A percentile compares a stretch with the other conserved stretches of the same genome.
These are phyloP conservation scores for Aaosphaeria arxii DNA, from an alignment of 2,329 filamentous ascomycete species.

Conservation along the genomic window DNA sequence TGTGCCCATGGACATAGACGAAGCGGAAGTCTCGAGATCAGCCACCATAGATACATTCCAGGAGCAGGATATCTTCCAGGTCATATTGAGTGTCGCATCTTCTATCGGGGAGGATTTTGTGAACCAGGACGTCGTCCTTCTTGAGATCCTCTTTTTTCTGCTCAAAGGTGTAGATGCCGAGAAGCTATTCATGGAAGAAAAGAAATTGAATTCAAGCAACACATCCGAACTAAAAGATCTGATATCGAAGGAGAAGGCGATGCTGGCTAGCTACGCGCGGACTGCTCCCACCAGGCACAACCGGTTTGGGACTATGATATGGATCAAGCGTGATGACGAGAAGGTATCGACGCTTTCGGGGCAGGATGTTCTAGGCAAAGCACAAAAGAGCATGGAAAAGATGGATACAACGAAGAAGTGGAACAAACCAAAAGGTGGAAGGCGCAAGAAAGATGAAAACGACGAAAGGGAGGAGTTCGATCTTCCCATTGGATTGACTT, in stretches of 20 bases:
- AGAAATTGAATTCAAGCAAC: conserved; percentile 65
- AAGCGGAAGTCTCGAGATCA: conserved; percentile 83
- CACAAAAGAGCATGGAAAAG: conserved; percentile 72
- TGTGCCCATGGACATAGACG: conserved; percentile 78
- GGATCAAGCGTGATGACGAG: conserved; percentile 83
- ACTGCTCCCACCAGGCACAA: conserved; percentile 85
- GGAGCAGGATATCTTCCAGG: conserved; percentile 83
- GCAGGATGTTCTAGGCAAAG: conserved; percentile 76
- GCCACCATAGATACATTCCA: conserved; percentile 86
- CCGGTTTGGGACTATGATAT: conserved; percentile 95
- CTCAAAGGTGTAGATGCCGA: conserved; percentile 84
- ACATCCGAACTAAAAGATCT: conserved; percentile 70
- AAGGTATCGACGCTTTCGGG: conserved; percentile 85
- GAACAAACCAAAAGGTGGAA: conserved; percentile 68
- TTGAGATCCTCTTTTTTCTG: conserved; percentile 90
- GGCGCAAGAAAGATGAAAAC: conserved; percentile 39
- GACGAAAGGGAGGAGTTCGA: conserved; percentile 64
- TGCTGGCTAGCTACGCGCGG: conserved; percentile 73
- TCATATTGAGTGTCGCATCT: conserved; percentile 82
- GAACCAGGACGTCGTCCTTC: conserved; percentile 79
- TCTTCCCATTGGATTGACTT: conserved; percentile 65
- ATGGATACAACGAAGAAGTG: conserved; percentile 91
- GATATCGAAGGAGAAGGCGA: conserved; percentile 79
- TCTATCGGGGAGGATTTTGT: conserved; percentile 94
- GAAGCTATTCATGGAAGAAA: conserved; percentile 81